phyloP scores from a whole-genome alignment of 192 early-diverging fungal genomes.

The Backusella morwellensis region DNA sequence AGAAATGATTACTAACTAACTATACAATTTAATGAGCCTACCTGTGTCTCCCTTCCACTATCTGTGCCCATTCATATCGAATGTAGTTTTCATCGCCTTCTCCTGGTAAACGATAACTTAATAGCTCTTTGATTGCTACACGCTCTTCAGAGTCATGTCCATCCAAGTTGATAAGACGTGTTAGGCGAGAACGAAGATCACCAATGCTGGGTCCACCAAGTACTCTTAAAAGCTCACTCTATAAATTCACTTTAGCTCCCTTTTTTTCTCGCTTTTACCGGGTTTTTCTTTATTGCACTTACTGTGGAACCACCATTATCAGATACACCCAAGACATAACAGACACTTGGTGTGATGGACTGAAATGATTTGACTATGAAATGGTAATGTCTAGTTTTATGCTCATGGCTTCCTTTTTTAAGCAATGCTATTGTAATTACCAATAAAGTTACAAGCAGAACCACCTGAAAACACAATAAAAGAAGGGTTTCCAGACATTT shows the following conservation, averaged over 20 bases:
- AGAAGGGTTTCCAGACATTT: conserved; percentile 29
- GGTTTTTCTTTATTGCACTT: background rate
- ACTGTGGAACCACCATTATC: conserved; percentile 67
- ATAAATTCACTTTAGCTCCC: background rate
- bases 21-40: conserved; percentile 14
- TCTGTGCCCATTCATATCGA: conserved; percentile 69
- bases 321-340: conserved; percentile 69
- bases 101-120: conserved; percentile 66
- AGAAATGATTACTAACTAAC: background rate
- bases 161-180: conserved; percentile 62
- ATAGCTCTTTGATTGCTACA: conserved; percentile 62
- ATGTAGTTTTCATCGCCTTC: conserved; percentile 53
- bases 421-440: conserved; percentile 25
- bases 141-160: conserved; percentile 50
- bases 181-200: conserved; percentile 64
- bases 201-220: conserved; percentile 77
- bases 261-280: background rate
- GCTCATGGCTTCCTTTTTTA: background rate
- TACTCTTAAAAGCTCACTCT: conserved; percentile 68
- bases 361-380: conserved; percentile 50
- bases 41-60: conserved; percentile 75
- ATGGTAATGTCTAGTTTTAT: no score
- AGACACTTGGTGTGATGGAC: conserved; percentile 58
- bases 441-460: conserved; percentile 67
- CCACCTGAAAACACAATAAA: conserved; percentile 74